Conservation (phyloP, 208 protist genomes). For the Tritrichomonas musculus region DNA sequence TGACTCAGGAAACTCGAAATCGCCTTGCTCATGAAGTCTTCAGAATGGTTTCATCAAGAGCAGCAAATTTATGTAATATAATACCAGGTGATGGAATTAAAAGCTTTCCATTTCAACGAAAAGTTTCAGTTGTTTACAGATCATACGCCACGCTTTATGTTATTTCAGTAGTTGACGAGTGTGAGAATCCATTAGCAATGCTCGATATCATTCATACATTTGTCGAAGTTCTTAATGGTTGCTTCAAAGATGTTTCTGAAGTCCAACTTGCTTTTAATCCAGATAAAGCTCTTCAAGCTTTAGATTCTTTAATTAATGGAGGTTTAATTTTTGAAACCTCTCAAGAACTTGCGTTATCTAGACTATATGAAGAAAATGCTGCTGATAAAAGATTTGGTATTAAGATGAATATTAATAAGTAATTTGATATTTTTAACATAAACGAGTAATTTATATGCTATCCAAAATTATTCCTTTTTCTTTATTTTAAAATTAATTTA, state of each 20-base stretch:
- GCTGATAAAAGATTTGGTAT: not conserved
- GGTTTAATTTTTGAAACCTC: not conserved
- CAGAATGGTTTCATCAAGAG: not conserved
- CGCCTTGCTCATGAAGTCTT: not conserved
- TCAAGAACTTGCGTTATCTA: not conserved
- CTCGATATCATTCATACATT: not conserved
- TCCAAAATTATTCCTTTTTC: no score
- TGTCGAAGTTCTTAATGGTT: not conserved
- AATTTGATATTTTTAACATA: not conserved
- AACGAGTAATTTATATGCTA: no score
- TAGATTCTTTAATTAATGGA: not conserved
- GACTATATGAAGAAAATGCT: not conserved
- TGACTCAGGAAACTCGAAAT: not conserved
- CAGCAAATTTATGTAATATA: conserved; percentile 10
- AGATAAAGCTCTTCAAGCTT: not conserved
- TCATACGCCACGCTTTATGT: not conserved
- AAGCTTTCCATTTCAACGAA: not conserved
- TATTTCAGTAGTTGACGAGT: not conserved
- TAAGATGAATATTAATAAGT: conserved; percentile 6
- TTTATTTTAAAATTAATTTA: no score
- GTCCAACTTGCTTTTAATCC: not conserved
- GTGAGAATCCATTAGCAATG: not conserved
- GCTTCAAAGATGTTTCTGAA: conserved; percentile 27
- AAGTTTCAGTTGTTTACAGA: not conserved
- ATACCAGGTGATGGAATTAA: not conserved